Evolutionary conservation across 306 rosid species (phyloP).

Genomic region (peach (Prunus persica)): DNA sequence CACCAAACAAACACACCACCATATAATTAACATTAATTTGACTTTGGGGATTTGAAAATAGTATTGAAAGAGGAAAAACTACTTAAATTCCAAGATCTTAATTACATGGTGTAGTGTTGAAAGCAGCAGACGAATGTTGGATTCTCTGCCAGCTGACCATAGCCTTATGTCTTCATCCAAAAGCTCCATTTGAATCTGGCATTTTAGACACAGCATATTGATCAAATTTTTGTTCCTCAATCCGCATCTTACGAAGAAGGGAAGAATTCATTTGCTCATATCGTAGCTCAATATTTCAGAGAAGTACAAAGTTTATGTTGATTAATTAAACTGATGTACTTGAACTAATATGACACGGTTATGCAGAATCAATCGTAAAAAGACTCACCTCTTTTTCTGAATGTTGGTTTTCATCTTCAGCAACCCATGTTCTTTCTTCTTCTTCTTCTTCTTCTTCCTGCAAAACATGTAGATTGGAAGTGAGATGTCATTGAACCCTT

Average conservation of each 20-base stretch:
- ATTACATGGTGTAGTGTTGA: conserved; percentile 77
- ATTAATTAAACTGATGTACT: too few species aligned
- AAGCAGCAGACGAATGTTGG: conserved; percentile 72
- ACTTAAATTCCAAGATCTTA: conserved; percentile 27
- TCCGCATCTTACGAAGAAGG: not conserved
- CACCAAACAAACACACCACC: conserved; percentile 20
- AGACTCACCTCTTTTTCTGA: conserved; percentile 30
- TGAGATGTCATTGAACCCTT: not conserved
- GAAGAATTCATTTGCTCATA: too few species aligned
- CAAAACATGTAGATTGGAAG: conserved; percentile 7
- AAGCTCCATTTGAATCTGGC: conserved; percentile 48
- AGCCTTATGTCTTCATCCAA: conserved; percentile 65
- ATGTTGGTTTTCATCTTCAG: conserved; percentile 27
- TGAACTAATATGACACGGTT: not conserved
- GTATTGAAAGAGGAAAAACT: not conserved
- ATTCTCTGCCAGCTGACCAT: conserved; percentile 87
- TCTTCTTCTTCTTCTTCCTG: conserved; percentile 26
- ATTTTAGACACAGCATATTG: conserved; percentile 8
- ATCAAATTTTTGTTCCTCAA: conserved; percentile 8
- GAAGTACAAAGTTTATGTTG: too few species aligned
- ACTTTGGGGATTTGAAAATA: not conserved
- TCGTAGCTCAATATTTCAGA: not conserved
- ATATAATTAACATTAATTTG: not conserved
- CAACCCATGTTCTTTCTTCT: conserved; percentile 14
- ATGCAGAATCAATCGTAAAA: not conserved